Evolutionary conservation across 2,329 filamentous ascomycete species (phyloP), one percentile per base, ranked within the genome.

Genomic region (Pseudonectria buxi): DNA sequence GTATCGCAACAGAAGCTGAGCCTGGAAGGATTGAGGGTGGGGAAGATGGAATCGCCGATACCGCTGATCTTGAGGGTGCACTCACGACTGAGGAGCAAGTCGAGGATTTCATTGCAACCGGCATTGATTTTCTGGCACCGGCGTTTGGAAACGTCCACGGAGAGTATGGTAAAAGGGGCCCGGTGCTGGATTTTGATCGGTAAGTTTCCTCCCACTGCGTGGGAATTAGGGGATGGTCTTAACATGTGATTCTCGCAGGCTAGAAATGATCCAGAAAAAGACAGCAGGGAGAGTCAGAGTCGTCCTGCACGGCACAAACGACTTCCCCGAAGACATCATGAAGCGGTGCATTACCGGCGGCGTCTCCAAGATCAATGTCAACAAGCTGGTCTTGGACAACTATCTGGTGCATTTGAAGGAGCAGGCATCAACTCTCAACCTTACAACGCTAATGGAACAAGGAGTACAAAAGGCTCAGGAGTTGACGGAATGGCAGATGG

Each of bases 111-210:
- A 71, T 85, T 4, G 71, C 66, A 3, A 83, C 81, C 10, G 83
- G 81, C 1, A 83, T 87, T 51, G 78, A 87, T 50, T 81, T 81
- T 64, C 63, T 88, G 11, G 83, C 83, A 3, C 83, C 83, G 0
- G 79, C 80, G 2, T 83, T 87, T 57, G 83, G 83, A 3, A 88
- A 87, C 49, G 78, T 88, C 28, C 83, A 87, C 59, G 83, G 83
- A 7, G 75, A 80, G 47, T 87, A 87, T 57, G 81, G 81, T 0
- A 71, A 75, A 0, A 59, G 73, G 11, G 82, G 81, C 0, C 75
- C 79, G 15, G 65, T 71, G 54, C 57, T 83, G 13, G 79, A 83
- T 50, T 81, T 43, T 13, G 9, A 26, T 6, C 33, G 64, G 18
- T 22, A 22, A 22, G 18, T 22, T 22, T 5, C 18, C 18, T 22